Percentiles rank a stretch among this genome's conserved stretches.
phyloP scores from a whole-genome alignment of 2,329 filamentous ascomycete species.

The Aspergillus proliferans region DNA sequence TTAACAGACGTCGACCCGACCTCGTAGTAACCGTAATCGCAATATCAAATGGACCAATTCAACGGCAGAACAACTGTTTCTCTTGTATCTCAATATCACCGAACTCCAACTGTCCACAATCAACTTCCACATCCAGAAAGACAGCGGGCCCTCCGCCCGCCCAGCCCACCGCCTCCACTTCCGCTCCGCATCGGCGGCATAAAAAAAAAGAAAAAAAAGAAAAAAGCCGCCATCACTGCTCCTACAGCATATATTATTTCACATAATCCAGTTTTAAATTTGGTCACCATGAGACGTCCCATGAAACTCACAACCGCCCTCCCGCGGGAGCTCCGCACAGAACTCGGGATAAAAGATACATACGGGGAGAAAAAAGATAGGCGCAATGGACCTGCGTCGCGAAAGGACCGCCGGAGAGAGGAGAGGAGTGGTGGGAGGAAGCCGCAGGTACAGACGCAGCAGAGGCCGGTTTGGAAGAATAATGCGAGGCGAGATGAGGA shows the following conservation, averaged over 20 bases:
- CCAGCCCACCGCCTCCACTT: constrained; percentile 14
- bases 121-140: constrained; percentile 3
- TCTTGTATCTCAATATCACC: not conserved
- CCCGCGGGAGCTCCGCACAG: constrained; percentile 32
- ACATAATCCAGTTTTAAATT: not conserved
- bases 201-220: constrained; percentile 6
- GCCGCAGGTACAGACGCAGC: constrained; percentile 24
- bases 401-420: constrained; percentile 63
- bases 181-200: constrained; percentile 13
- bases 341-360: constrained; percentile 35
- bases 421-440: constrained; percentile 57
- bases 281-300: constrained; percentile 28
- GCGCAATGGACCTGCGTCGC: constrained; percentile 26
- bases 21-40: not conserved
- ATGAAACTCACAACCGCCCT: constrained; percentile 38
- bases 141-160: constrained; percentile 9
- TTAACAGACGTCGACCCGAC: too few relatives aligned
- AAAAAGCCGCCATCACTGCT: too few relatives aligned
- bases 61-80: not conserved
- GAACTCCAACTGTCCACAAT: not conserved
- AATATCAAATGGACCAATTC: not conserved
- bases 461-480: constrained; percentile 1
- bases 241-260: not conserved
- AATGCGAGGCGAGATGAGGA: constrained; percentile 9
- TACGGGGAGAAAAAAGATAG: constrained; percentile 28